Conservation (phyloP, 805 yeast genomes). For the Wickerhamiella azyma region DNA sequence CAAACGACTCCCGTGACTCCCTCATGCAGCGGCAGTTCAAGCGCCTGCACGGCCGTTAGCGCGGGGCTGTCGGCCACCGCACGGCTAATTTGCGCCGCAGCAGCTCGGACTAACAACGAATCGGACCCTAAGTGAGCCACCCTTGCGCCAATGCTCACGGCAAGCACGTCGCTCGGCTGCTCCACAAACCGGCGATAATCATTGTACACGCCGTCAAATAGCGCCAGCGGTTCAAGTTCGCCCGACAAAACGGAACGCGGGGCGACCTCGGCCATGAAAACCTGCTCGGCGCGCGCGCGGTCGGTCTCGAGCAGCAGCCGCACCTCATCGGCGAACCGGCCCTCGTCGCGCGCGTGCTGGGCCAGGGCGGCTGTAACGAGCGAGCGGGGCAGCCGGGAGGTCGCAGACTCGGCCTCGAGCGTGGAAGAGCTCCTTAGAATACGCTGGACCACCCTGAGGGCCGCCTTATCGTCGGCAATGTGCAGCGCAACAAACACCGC, state of each 20-base stretch:
- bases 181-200: slow-evolving; percentile 16
- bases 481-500: slow-evolving; percentile 53
- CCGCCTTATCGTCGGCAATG: slow-evolving; percentile 34
- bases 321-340: slow-evolving; percentile 46
- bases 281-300: slow-evolving; percentile 49
- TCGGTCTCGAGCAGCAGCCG: slow-evolving; percentile 48
- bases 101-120: slow-evolving; percentile 15
- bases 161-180: slow-evolving; percentile 4
- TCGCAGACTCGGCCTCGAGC: slow-evolving; percentile 20
- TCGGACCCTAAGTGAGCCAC: slow-evolving; percentile 7
- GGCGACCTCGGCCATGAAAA: slow-evolving; percentile 47
- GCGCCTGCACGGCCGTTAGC: slow-evolving; percentile 4
- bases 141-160: not conserved
- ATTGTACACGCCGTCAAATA: slow-evolving; percentile 27
- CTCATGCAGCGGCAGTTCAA: slow-evolving; percentile 13
- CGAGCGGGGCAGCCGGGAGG: slow-evolving; percentile 26
- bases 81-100: slow-evolving; percentile 20
- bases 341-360: slow-evolving; percentile 34
- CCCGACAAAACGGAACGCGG: slow-evolving; percentile 55
- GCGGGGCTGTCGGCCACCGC: slow-evolving; percentile 17
- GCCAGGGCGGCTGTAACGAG: slow-evolving; percentile 49
- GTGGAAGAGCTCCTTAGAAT: slow-evolving; percentile 16
- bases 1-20: not conserved
- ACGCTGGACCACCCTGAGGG: slow-evolving; percentile 17
- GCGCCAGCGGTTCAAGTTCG: slow-evolving; percentile 17